Conservation (phyloP, 306 rosid species). For the Sicyos edulis region DNA sequence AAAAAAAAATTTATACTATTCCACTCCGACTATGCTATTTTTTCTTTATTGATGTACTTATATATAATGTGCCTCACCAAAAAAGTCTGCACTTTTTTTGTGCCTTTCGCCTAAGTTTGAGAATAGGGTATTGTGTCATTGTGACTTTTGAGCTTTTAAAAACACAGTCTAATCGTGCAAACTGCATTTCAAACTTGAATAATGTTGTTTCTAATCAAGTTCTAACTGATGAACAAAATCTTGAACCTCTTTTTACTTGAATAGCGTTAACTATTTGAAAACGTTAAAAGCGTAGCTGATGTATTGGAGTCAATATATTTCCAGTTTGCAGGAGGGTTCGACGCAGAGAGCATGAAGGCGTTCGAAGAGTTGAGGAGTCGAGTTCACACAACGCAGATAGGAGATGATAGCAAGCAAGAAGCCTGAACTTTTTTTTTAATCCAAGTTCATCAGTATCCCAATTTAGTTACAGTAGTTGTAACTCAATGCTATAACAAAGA, state of each 20-base stretch:
- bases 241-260: neutral
- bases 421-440: neutral
- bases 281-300: neutral
- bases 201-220: neutral
- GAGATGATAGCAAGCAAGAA: slow-evolving; percentile 44
- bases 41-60: no score
- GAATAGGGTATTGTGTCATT: no score
- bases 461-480: slow-evolving; percentile 12
- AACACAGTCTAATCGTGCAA: neutral
- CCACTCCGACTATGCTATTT: no score
- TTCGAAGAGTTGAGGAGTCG: slow-evolving; percentile 82
- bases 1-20: no score
- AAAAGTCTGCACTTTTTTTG: no score
- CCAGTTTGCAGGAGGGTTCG: slow-evolving; percentile 91
- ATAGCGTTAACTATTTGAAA: neutral
- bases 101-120: no score
- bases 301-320: slow-evolving; percentile 26
- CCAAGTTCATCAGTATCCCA: neutral
- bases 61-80: no score
- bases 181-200: slow-evolving; percentile 10
- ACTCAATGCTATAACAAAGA: slow-evolving; percentile 2
- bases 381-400: slow-evolving; percentile 34
- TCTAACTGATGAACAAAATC: neutral
- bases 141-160: no score
- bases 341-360: slow-evolving; percentile 90